A percentile compares a stretch with the other conserved stretches of the same genome.
Evolutionary conservation across 345 rosid genomes (phyloP).

Genomic region (Salix suchowensis): DNA sequence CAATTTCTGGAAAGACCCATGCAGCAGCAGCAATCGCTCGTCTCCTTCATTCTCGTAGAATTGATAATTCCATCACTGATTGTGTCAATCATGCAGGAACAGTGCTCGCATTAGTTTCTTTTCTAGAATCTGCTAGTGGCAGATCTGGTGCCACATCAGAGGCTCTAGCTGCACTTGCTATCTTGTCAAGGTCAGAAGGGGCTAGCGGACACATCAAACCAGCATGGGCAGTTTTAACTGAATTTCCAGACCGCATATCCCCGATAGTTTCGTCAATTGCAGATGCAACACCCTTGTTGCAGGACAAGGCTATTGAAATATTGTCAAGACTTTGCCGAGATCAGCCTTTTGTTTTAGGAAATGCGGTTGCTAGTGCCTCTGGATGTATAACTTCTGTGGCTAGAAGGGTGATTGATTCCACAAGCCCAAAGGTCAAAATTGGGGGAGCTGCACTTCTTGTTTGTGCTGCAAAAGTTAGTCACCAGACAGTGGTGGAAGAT

Average conservation of each 20-base stretch:
- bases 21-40: conserved; percentile 98
- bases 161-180: conserved; percentile 90
- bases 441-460: conserved; percentile 92
- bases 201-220: conserved; percentile 60
- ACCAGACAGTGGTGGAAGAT: conserved; percentile 76
- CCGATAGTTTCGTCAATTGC: conserved; percentile 83
- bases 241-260: conserved; percentile 64
- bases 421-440: conserved; percentile 66
- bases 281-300: conserved; percentile 63
- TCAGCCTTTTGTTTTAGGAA: conserved; percentile 79
- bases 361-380: conserved; percentile 52
- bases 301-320: conserved; percentile 95
- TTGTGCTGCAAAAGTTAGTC: conserved; percentile 89
- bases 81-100: conserved; percentile 89
- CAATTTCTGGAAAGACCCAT: conserved; percentile 80
- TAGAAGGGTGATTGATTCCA: conserved; percentile 65
- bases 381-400: conserved; percentile 69
- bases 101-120: conserved; percentile 87
- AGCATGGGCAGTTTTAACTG: conserved; percentile 89
- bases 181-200: conserved; percentile 70
- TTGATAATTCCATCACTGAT: conserved; percentile 69
- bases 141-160: conserved; percentile 68
- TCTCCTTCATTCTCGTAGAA: conserved; percentile 61
- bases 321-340: conserved; percentile 81
- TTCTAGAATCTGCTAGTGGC: conserved; percentile 70